Conservation (phyloP, 768 basidiomycete species). For the Suillus plorans region DNA sequence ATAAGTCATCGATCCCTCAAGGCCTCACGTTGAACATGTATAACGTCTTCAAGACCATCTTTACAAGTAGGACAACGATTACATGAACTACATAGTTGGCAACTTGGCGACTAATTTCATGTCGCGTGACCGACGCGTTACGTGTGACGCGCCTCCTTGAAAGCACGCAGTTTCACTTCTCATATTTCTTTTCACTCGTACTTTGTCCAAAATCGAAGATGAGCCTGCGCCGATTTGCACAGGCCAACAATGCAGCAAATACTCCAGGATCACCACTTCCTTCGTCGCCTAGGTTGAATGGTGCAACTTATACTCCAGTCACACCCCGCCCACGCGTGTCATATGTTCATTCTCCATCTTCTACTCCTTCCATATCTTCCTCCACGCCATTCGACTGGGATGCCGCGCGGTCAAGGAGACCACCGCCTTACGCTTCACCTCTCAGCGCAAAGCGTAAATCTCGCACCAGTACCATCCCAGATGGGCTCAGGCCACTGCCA, state of each 20-base stretch:
- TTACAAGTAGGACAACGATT: neutral
- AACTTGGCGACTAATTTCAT: neutral
- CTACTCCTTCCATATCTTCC: slow-evolving; percentile 73
- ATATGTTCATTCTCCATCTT: slow-evolving; percentile 57
- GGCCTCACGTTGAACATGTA: neutral
- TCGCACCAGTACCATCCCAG: slow-evolving; percentile 35
- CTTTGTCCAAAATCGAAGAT: slow-evolving; percentile 29
- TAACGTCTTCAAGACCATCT: neutral
- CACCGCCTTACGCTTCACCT: slow-evolving; percentile 74
- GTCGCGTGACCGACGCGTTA: slow-evolving; percentile 26
- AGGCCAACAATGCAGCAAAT: slow-evolving; percentile 45
- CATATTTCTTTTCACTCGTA: neutral
- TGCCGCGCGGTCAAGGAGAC: slow-evolving; percentile 66
- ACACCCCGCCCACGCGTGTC: slow-evolving; percentile 50
- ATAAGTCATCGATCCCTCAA: neutral
- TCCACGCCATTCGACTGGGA: slow-evolving; percentile 86
- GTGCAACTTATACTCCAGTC: slow-evolving; percentile 41
- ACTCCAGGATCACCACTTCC: slow-evolving; percentile 40
- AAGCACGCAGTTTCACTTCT: slow-evolving; percentile 18
- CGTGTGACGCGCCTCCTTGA: slow-evolving; percentile 22
- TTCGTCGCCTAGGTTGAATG: slow-evolving; percentile 31
- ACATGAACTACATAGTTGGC: too few species aligned
- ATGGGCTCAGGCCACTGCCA: slow-evolving; percentile 33
- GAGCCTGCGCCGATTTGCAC: slow-evolving; percentile 60
- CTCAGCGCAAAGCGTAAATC: slow-evolving; percentile 43